Percentiles rank a stretch among this genome's conserved stretches.
These are phyloP conservation scores for Euphrasia confusa DNA, from an alignment of 257 asterid genomes.

Conservation along the genomic window DNA sequence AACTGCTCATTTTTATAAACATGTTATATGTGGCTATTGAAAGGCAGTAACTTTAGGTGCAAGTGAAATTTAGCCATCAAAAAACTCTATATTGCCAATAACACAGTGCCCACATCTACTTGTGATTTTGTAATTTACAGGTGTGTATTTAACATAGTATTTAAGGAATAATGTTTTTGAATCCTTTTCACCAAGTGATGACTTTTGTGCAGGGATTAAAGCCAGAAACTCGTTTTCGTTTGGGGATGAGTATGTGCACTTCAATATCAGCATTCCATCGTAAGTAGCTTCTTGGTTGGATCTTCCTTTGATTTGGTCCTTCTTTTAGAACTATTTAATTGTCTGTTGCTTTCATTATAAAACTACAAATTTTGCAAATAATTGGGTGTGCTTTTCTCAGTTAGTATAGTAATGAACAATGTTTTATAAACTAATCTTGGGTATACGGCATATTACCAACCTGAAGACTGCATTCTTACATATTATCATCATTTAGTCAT, in stretches of 20 bases:
- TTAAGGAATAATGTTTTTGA: not conserved
- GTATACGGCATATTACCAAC: not conserved
- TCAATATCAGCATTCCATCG: constrained; percentile 81
- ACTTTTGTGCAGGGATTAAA: constrained; percentile 58
- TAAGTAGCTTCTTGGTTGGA: constrained; percentile 31
- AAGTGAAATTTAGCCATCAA: not conserved
- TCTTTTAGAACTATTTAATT: not conserved
- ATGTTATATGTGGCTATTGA: not conserved
- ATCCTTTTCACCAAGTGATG: not conserved
- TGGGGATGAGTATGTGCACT: constrained; percentile 88
- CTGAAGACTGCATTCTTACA: no score
- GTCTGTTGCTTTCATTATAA: not conserved
- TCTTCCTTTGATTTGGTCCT: no score
- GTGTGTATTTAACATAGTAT: not conserved
- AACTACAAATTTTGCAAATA: not conserved
- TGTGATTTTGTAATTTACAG: not conserved
- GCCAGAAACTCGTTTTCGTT: constrained; percentile 56
- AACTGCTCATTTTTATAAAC: not conserved
- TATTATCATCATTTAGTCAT: not conserved
- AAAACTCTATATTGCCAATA: not conserved
- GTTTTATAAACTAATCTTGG: not conserved
- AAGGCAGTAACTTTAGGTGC: not conserved
- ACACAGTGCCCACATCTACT: not conserved
- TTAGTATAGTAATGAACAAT: not conserved
- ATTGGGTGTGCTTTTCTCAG: not conserved